phyloP scores from a whole-genome alignment of 2,329 filamentous ascomycete genomes.

The Clonostachys rhizophaga region DNA sequence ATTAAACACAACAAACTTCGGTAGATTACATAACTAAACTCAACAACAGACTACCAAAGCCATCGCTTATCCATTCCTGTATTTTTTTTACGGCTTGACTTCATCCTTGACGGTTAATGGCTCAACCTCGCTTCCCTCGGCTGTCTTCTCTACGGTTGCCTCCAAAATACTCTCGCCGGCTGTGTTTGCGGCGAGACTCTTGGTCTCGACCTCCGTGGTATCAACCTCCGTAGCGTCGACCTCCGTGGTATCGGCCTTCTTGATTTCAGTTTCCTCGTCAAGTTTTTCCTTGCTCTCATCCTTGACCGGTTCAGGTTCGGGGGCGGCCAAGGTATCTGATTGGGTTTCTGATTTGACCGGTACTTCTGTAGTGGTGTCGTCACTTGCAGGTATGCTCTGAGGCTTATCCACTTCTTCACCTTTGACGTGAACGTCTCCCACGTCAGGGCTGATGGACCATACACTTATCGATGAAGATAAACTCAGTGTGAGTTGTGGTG shows the following conservation, averaged over 20 bases:
- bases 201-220: constrained; percentile 10
- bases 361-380: not conserved
- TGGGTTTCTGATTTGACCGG: not conserved
- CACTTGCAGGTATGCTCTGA: not conserved
- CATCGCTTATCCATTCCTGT: too few relatives aligned
- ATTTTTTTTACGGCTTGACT: constrained; percentile 13
- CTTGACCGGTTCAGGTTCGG: not conserved
- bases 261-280: not conserved
- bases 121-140: constrained; percentile 22
- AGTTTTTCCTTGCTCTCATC: constrained; percentile 3
- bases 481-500: constrained; percentile 27
- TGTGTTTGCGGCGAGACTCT: constrained; percentile 33
- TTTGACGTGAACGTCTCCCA: constrained; percentile 30
- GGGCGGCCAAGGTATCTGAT: not conserved
- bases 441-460: constrained; percentile 48
- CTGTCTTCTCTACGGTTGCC: constrained; percentile 26
- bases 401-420: constrained; percentile 6
- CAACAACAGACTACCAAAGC: too few relatives aligned
- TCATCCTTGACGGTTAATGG: constrained; percentile 27
- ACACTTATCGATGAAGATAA: constrained; percentile 24
- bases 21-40: too few relatives aligned
- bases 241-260: not conserved
- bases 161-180: constrained; percentile 38
- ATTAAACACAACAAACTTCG: too few relatives aligned
- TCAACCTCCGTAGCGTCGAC: not conserved